Evolutionary conservation across 2,329 filamentous ascomycete species (phyloP), one percentile per base, ranked within the genome.

Genomic region (Peltaster fructicola): DNA sequence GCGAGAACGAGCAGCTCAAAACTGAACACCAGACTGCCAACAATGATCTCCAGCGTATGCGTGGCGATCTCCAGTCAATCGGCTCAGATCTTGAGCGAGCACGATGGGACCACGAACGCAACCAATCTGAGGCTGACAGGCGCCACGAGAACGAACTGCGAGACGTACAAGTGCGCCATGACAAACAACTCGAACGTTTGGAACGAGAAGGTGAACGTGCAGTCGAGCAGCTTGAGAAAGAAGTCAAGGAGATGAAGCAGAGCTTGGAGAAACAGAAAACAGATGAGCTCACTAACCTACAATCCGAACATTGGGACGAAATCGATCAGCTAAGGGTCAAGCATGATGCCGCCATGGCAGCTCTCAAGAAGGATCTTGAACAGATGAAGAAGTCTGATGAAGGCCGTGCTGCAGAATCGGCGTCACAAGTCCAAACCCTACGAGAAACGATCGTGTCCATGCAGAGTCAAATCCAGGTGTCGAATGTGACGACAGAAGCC

Each of bases 281-380:
- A 22, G 57, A 61, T 6, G 65, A 78, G 28, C 48, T 68, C 15
- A 66, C 73, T 12, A 56, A 61, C 8, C 40, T 74, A 18, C 54
- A 63, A 8, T 67, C 63, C 28, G 59, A 65, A 22, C 72, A 85
- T 35, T 62, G 68, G 31, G 71, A 79, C 26, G 73, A 78, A 25
- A 43, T 85, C 9, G 66, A 71, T 5, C 64, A 68, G 4, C 38
- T 81, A 16, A 65, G 69, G 39, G 61, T 67, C 26, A 65, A 65
- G 22, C 59, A 76, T 32, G 64, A 71, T 18, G 57, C 59, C n/a
- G 68, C 79, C 39, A 45, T 80, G 9, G 70, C 78, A 15, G 66
- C 75, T 22, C 71, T 63, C 14, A 61, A 64, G 30, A 44, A 52
- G 15, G 50, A 59, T 50, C 41, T 59, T 52, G 52, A 54, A 3